Conservation (phyloP, 148 eudicot genomes). For the Rhododendron vialii region DNA sequence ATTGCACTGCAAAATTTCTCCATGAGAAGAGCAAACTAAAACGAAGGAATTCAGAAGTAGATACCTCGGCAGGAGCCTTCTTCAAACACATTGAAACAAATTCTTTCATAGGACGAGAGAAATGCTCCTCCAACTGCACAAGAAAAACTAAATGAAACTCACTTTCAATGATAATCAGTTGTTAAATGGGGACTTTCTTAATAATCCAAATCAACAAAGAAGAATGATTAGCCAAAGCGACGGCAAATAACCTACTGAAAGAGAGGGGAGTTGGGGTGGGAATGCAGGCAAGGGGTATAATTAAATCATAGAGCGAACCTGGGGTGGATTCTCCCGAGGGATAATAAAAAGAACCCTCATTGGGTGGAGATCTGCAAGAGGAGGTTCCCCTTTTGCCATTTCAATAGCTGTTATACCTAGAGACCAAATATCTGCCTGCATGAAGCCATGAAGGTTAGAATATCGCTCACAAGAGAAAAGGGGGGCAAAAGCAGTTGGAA, state of each 20-base stretch:
- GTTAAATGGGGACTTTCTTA: neutral
- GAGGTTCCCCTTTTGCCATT: constrained; percentile 98
- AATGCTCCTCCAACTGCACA: constrained; percentile 91
- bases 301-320: constrained; percentile 42
- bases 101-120: constrained; percentile 93
- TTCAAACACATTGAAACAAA: constrained; percentile 78
- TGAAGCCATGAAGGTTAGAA: constrained; percentile 15
- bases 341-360: constrained; percentile 99
- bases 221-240: constrained; percentile 4
- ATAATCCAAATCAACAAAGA: neutral
- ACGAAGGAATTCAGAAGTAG: constrained; percentile 12
- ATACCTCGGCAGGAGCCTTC: constrained; percentile 84
- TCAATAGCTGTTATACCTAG: constrained; percentile 94
- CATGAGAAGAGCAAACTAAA: neutral
- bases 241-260: neutral
- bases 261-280: neutral
- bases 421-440: constrained; percentile 99
- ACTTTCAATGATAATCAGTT: constrained; percentile 3
- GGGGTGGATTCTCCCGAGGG: constrained; percentile 98
- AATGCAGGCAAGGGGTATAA: neutral
- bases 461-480: neutral
- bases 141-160: constrained; percentile 15
- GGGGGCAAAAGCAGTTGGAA: neutral
- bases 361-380: constrained; percentile 94
- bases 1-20: neutral